Conservation (phyloP, 208 protist genomes). For the Leishmania tropica region DNA sequence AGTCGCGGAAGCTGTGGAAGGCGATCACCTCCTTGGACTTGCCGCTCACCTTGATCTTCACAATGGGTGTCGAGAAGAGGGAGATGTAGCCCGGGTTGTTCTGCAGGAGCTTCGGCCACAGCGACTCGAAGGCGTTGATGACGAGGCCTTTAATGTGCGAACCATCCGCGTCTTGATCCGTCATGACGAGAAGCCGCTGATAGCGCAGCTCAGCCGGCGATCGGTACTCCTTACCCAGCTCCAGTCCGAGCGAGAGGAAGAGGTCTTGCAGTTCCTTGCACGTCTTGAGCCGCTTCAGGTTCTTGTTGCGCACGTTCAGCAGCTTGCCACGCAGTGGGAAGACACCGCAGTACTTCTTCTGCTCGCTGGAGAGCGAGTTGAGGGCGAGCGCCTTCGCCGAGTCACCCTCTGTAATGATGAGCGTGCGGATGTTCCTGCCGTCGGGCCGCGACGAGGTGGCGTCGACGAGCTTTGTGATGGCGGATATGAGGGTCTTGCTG, state of each 20-base stretch:
- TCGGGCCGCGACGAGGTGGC: constrained; percentile 80
- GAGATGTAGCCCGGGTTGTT: constrained; percentile 87
- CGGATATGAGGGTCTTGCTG: constrained; percentile 80
- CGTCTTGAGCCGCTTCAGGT: constrained; percentile 88
- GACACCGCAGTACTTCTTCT: constrained; percentile 97
- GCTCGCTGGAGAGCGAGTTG: constrained; percentile 95
- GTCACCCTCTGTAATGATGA: constrained; percentile 99
- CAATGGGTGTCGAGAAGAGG: constrained; percentile 99
- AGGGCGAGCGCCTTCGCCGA: constrained; percentile 98
- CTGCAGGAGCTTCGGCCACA: constrained; percentile 98
- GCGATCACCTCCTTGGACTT: constrained; percentile 61
- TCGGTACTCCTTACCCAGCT: constrained; percentile 81
- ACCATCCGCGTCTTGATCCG: constrained; percentile 99
- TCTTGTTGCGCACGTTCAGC: constrained; percentile 97
- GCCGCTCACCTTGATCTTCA: constrained; percentile 95
- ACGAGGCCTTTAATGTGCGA: constrained; percentile 99
- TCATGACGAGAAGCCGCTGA: constrained; percentile 99
- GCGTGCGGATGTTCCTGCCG: constrained; percentile 91
- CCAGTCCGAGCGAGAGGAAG: constrained; percentile 81
- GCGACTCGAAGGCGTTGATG: constrained; percentile 99
- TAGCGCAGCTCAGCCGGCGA: constrained; percentile 95
- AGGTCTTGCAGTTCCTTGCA: constrained; percentile 95
- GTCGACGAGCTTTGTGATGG: constrained; percentile 98
- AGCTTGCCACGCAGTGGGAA: constrained; percentile 98
- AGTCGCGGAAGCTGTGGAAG: constrained; percentile 99